Evolutionary conservation across 345 rosid genomes (phyloP), one percentile per base, ranked within the genome.

Genomic region (Toxicodendron radicans): DNA sequence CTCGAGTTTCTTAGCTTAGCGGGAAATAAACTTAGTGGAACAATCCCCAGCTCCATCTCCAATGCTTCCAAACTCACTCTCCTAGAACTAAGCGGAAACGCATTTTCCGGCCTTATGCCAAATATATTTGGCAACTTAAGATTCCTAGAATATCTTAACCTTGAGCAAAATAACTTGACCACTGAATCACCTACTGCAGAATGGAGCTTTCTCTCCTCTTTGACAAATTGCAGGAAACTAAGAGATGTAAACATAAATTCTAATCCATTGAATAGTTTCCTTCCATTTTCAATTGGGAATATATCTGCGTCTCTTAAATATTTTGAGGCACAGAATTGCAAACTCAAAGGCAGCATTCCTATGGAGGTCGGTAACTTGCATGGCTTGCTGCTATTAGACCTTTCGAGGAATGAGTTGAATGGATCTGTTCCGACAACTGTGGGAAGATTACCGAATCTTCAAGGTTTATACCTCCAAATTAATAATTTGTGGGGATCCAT

Each of bases 261-360:
- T 11, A 48, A 48, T 48, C 52, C 52, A 48, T 12, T 48, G 2
- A 12, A 12, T 48, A 17, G 52, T 12, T 0, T 48, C 52, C 12
- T 48, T 11, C 52, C 17, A 14, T 2, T 14, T 14, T 48, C 52
- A 48, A 48, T 48, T 0, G 52, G 17, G 14, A 48, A 48, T 48
- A 1, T 48, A 1, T 48, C 18, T 11, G 17, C 13, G 1, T 11
- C 16, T 48, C 52, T 48, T 48, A 1, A 48, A 3, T 0, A 13
- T 0, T 56, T 77, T 7, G n/a, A 32, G 20, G 71, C 75, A 33
- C 14, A 43, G 11, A 11, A 53, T 27, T 66, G 52, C 32, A 66
- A 49, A 20, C 11, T 77, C 43, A 20, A 5, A 0, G 81, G 81
- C n/a, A 62, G 16, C 23, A 73, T 73, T 30, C 81, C 71, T 24